phyloP scores from a whole-genome alignment of 192 early-diverging fungal genomes.

The Coemansia sp. region DNA sequence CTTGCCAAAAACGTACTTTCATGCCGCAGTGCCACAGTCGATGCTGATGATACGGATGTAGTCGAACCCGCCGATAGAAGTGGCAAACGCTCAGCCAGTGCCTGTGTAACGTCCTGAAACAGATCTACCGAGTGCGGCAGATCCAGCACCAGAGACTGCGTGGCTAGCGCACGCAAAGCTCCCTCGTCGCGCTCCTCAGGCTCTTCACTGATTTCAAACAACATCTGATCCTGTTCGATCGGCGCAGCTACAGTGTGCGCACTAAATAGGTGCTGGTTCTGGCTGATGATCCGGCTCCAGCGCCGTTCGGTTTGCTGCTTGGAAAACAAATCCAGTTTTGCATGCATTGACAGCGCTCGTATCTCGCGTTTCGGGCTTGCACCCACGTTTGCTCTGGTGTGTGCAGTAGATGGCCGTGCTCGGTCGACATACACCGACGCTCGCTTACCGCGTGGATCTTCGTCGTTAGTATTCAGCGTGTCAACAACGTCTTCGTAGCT shows the following conservation, averaged over 20 bases:
- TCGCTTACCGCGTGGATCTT: slow-evolving; percentile 4
- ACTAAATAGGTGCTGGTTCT: slow-evolving; percentile 50
- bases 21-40: slow-evolving; percentile 17
- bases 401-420: slow-evolving; percentile 15
- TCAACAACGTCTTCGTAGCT: slow-evolving; percentile 16
- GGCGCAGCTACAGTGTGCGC: not conserved
- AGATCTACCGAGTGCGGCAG: slow-evolving; percentile 39
- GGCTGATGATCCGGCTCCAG: slow-evolving; percentile 46
- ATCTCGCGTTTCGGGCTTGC: not conserved
- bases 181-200: not conserved
- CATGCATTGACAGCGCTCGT: slow-evolving; percentile 18
- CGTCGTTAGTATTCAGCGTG: not conserved
- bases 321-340: slow-evolving; percentile 24
- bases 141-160: slow-evolving; percentile 40
- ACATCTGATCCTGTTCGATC: slow-evolving; percentile 1
- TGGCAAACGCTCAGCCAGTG: slow-evolving; percentile 41
- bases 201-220: slow-evolving; percentile 7
- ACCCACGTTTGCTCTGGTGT: not conserved
- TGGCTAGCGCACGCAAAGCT: not conserved
- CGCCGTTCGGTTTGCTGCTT: slow-evolving; percentile 40
- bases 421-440: slow-evolving; percentile 5
- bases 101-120: slow-evolving; percentile 39
- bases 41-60: slow-evolving; percentile 21
- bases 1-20: slow-evolving; percentile 10
- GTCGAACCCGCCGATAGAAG: slow-evolving; percentile 28